Evolutionary conservation across 495 filamentous ascomycete genomes (phyloP).

Genomic region (Cudoniella acicularis): DNA sequence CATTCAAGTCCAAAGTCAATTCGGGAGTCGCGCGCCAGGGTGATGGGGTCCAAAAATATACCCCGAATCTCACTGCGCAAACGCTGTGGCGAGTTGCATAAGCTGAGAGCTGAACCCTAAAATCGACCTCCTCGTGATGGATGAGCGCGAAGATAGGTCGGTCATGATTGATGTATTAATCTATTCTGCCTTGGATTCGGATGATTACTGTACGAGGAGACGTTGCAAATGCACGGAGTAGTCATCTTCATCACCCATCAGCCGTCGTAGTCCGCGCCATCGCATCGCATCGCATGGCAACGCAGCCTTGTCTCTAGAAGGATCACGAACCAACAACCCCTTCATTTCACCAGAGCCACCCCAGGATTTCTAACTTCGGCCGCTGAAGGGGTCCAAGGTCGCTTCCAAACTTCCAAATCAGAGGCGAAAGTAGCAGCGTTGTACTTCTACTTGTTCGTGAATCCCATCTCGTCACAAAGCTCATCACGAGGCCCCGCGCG

Average conservation of each 20-base stretch:
- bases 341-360: neutral
- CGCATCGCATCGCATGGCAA: neutral
- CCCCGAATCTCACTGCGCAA: neutral
- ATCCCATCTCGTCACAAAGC: neutral
- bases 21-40: neutral
- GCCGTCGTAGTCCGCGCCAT: neutral
- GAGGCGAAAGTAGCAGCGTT: neutral
- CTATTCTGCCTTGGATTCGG: neutral
- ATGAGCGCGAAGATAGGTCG: neutral
- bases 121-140: slow-evolving; percentile 7
- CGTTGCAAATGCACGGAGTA: neutral
- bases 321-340: neutral
- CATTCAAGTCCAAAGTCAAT: neutral
- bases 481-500: neutral
- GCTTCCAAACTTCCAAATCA: neutral
- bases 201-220: neutral
- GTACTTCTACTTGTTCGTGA: neutral
- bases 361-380: neutral
- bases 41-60: neutral
- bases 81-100: slow-evolving; percentile 12
- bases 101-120: slow-evolving; percentile 5
- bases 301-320: neutral
- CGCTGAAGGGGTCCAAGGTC: no score
- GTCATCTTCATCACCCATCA: neutral
- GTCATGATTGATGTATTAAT: neutral